Conservation (phyloP, 2,329 filamentous ascomycete genomes). For the Cadophora gregata region DNA sequence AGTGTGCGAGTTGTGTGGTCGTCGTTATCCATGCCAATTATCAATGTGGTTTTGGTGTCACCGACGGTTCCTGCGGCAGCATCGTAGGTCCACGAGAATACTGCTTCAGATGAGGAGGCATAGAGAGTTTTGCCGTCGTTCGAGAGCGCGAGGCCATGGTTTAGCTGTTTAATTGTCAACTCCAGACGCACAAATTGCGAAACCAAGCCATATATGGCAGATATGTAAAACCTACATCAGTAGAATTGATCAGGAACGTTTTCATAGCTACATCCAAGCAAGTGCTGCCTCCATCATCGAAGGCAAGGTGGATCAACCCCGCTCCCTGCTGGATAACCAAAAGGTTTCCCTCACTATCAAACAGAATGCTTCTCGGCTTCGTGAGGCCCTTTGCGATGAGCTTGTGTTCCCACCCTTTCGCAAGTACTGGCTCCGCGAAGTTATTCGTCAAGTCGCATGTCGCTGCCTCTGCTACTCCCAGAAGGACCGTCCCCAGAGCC, state of each 20-base stretch:
- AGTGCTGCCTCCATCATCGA: slow-evolving; percentile 37
- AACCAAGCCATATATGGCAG: background rate
- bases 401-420: slow-evolving; percentile 41
- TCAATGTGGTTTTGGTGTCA: slow-evolving; percentile 55
- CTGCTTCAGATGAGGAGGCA: slow-evolving; percentile 62
- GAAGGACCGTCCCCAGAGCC: slow-evolving; percentile 17
- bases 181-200: background rate
- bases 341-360: slow-evolving; percentile 43
- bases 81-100: slow-evolving; percentile 71
- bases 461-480: slow-evolving; percentile 16
- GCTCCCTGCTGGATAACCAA: slow-evolving; percentile 41
- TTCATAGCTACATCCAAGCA: slow-evolving; percentile 35
- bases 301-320: slow-evolving; percentile 39
- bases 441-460: slow-evolving; percentile 31
- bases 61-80: slow-evolving; percentile 54
- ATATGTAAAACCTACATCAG: slow-evolving; percentile 21
- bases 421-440: slow-evolving; percentile 35
- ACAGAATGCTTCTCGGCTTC: slow-evolving; percentile 41
- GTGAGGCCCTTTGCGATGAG: slow-evolving; percentile 39
- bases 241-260: slow-evolving; percentile 34
- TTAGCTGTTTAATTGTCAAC: slow-evolving; percentile 50
- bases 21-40: slow-evolving; percentile 65
- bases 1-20: slow-evolving; percentile 73
- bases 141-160: slow-evolving; percentile 61
- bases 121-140: slow-evolving; percentile 59